These are phyloP conservation scores for Fusarium sublunatum DNA, from an alignment of 2,329 filamentous ascomycete genomes.

Conservation along the genomic window DNA sequence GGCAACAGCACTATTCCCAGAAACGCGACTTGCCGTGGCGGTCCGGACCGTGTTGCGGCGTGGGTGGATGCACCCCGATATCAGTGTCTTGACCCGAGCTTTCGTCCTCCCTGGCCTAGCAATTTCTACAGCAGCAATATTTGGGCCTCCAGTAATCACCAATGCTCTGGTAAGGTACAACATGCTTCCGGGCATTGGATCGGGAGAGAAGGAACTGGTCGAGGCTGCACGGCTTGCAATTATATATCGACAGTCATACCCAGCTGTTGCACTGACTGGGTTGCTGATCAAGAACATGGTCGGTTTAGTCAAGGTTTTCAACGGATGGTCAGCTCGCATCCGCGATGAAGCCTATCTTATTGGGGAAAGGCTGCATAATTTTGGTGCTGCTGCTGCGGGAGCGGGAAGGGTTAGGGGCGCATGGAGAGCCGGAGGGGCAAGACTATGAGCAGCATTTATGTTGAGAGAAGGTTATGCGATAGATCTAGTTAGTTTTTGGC, in stretches of 20 bases:
- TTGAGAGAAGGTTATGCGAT: slow-evolving; percentile 9
- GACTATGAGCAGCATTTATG: slow-evolving; percentile 40
- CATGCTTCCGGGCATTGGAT: slow-evolving; percentile 28
- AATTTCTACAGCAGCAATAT: slow-evolving; percentile 71
- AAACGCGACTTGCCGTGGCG: slow-evolving; percentile 78
- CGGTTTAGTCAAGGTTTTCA: slow-evolving; percentile 70
- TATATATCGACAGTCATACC: slow-evolving; percentile 75
- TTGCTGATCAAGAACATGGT: slow-evolving; percentile 57
- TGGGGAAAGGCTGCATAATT: slow-evolving; percentile 94
- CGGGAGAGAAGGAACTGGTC: slow-evolving; percentile 40
- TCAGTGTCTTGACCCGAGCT: slow-evolving; percentile 81
- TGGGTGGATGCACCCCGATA: slow-evolving; percentile 84
- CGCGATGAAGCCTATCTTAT: slow-evolving; percentile 96
- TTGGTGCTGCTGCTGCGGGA: slow-evolving; percentile 66
- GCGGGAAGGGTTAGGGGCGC: slow-evolving; percentile 50
- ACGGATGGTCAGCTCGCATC: slow-evolving; percentile 82
- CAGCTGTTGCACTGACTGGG: slow-evolving; percentile 66
- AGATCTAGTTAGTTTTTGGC: slow-evolving; percentile 13
- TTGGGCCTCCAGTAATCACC: slow-evolving; percentile 72
- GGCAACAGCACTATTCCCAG: slow-evolving; percentile 73
- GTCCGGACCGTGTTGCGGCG: slow-evolving; percentile 78
- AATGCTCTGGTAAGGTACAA: slow-evolving; percentile 45
- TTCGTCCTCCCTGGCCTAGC: slow-evolving; percentile 82
- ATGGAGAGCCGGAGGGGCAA: slow-evolving; percentile 53
- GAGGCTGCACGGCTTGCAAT: slow-evolving; percentile 50